Evolutionary conservation across 139 green algal genomes (phyloP).

Genomic region (Chlamydomonas incerta): DNA sequence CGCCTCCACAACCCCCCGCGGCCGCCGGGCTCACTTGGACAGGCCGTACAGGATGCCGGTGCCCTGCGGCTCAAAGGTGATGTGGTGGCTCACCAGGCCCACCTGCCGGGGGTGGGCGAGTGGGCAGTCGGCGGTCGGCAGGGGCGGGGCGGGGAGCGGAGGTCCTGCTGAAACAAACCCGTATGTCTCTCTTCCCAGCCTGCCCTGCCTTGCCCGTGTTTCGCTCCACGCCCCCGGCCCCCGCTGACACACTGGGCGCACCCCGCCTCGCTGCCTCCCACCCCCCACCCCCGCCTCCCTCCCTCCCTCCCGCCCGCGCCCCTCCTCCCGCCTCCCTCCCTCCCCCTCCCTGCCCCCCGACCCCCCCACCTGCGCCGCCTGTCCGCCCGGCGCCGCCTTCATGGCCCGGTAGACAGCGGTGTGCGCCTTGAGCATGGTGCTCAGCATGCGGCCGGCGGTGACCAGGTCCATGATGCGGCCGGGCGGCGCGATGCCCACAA

Average conservation of each 20-base stretch:
- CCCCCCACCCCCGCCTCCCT: no score
- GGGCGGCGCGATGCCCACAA: conserved; percentile 81
- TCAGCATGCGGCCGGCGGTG: conserved; percentile 36
- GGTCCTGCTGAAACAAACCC: no score
- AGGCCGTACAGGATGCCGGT: conserved; percentile 25
- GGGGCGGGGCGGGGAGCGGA: conserved; percentile 25
- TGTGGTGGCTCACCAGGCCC: conserved; percentile 76
- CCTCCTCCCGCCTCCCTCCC: no score
- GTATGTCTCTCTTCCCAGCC: no score
- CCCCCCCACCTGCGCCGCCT: conserved; percentile 29
- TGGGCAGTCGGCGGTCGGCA: no score
- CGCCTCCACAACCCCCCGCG: no score
- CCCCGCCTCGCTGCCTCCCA: no score
- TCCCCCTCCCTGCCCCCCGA: conserved; percentile 9
- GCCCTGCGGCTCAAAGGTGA: conserved; percentile 61
- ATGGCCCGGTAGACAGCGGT: conserved; percentile 74
- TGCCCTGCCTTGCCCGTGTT: no score
- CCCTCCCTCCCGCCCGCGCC: conserved; percentile 26
- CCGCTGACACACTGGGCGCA: no score
- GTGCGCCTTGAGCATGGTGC: conserved; percentile 54
- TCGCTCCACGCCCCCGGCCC: no score
- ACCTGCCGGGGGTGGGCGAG: conserved; percentile 41
- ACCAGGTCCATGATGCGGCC: conserved; percentile 61
- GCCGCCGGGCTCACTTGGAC: conserved; percentile 50
- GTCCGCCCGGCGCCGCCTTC: conserved; percentile 64